These are phyloP conservation scores for Opeltia flavorubescens DNA, from an alignment of 495 filamentous ascomycete species.

Conservation along the genomic window DNA sequence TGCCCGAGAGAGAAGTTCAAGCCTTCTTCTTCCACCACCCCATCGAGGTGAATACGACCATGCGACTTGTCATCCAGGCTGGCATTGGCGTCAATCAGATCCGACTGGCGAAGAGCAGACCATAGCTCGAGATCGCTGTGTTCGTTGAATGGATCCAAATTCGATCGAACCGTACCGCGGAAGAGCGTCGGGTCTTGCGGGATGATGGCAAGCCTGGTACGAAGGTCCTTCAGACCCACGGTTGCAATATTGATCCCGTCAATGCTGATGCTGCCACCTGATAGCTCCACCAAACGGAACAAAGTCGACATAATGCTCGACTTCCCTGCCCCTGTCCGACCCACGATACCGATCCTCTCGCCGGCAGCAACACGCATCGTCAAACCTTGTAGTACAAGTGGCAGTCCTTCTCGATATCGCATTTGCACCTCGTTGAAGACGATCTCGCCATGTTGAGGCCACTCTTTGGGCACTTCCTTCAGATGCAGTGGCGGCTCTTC, in stretches of 20 bases:
- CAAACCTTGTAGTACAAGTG: conserved; percentile 69
- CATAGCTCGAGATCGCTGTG: conserved; percentile 80
- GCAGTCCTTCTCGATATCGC: conserved; percentile 74
- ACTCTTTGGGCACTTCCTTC: conserved; percentile 46
- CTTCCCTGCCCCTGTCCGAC: conserved; percentile 88
- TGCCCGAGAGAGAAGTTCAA: conserved; percentile 95
- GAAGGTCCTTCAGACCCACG: conserved; percentile 73
- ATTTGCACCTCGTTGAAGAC: conserved; percentile 74
- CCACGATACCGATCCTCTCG: conserved; percentile 86
- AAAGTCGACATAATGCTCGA: conserved; percentile 87
- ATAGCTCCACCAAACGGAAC: conserved; percentile 81
- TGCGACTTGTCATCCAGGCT: conserved; percentile 14
- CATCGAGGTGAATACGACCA: conserved; percentile 66
- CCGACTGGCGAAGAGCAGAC: conserved; percentile 69
- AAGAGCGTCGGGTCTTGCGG: conserved; percentile 95
- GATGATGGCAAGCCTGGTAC: conserved; percentile 83
- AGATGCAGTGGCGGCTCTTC: conserved; percentile 75
- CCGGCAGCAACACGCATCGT: conserved; percentile 66
- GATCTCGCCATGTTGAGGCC: conserved; percentile 80
- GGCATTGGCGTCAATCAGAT: conserved; percentile 40
- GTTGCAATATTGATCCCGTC: conserved; percentile 82
- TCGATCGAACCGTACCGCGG: conserved; percentile 76
- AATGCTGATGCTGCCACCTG: conserved; percentile 70
- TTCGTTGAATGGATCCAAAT: conserved; percentile 85
- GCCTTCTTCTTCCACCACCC: conserved; percentile 80